Base-by-base conservation (phyloP, 208 protist genomes). In the Trypanosoma caninum region DNA sequence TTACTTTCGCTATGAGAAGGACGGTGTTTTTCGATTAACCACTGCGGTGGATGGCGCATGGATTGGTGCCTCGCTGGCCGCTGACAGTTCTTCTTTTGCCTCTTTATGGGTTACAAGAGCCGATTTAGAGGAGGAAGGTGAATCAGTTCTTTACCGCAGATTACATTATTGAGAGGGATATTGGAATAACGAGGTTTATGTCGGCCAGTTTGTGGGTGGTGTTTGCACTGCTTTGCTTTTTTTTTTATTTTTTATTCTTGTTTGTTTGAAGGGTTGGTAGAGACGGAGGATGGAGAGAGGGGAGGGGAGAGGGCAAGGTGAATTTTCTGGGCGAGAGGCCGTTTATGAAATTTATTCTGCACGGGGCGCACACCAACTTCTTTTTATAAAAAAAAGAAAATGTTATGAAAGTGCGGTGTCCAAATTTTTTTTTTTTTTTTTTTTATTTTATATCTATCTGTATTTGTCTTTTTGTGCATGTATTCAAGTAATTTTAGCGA, bases 121-220 rank as follows among this genome's bases (percentile, higher is more conserved):
- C 0, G 85, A 95, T 61, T 79, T 82, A 70, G 73, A 74, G n/a
- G 85, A 93, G 65, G 76, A 89, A 51, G 89, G 89, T 6, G 59
- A 62, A 16, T 80, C 77, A 20, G 74, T 82, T 28, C 74, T 95
- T 4, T 60, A 81, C 48, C 72, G 89, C 16, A 95, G 91, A 48
- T 68, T 95, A 9, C 82, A 88, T 59, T 87, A 80, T 44, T 89
- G 59, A 65, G 37, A 13, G 38, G n/a, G 22, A 18, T 38, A 2
- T 44, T 7, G 34, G 34, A 14, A 14, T 38, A 13, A 38, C 34
- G 7, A 7, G 7, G 13, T 13, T 7, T 13, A 13, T 13, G 7
- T 13, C 13, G 34, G 34, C 34, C 9, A 7, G 7, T 14, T 13
- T 13, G 34, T 7, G 34, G 13, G 34, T 38, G 7, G 9, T 13